Base-by-base conservation (phyloP, 345 rosid genomes). In the Syzygium aromaticum region DNA sequence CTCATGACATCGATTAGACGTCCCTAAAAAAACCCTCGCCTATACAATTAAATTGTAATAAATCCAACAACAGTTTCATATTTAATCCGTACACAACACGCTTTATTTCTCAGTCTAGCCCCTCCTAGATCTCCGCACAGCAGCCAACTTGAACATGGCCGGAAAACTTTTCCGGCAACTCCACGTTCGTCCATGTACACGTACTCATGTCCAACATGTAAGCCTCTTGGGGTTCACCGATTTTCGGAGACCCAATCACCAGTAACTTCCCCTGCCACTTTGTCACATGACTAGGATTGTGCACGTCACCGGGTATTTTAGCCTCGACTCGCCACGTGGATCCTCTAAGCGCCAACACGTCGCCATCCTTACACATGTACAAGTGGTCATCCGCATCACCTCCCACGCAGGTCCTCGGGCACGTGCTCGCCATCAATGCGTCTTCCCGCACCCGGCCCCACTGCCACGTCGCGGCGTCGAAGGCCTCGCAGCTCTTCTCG, bases 91-190 rank as follows among this genome's bases (percentile, higher is more conserved):
- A 51, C 51, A 64, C 57, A 30, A 14, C 40, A 15, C 12, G 12
- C 73, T 61, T 61, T n/a, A n/a, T 61, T 61, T 61, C 17, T 61
- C 73, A n/a, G 38, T 52, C 46, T 17, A 8, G 40, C 40, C 19
- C 51, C 52, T 63, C 33, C 63, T 87, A 96, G 51, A 95, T 86
- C 88, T 94, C 97, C 25, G 94, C 23, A 57, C 19, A 91, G 73
- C 97, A 96, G 12, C 95, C 95, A 38, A 93, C 90, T 80, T 93
- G 96, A 86, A 95, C 95, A 59, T 91, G 94, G 9, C 98, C 98
- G 1, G 89, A 59, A 64, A 84, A 93, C 54, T 90, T 85, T 11
- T 88, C 88, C 0, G 88, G 90, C 2, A 90, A 86, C 84, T 90
- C 94, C 86, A 93, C 8, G 87, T 88, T 89, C 30, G 52, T 87